phyloP scores from a whole-genome alignment of 2,329 filamentous ascomycete genomes.

The Fusarium dlaminii region DNA sequence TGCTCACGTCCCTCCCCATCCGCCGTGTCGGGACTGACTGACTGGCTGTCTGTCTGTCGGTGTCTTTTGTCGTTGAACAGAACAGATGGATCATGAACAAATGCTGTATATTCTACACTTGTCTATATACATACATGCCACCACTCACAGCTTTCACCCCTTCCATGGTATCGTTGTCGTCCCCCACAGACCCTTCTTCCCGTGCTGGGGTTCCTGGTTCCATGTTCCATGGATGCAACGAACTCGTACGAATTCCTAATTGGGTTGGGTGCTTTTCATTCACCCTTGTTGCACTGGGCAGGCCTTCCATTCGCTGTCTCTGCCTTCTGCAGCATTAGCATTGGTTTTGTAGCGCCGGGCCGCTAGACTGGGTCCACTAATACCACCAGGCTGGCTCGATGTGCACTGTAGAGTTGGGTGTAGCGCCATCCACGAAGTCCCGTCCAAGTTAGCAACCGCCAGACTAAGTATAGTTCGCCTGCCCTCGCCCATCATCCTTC shows the following conservation, averaged over 20 bases:
- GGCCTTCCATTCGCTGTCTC: conserved; percentile 34
- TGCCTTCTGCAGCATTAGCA: conserved; percentile 32
- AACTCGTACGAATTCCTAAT: conserved; percentile 36
- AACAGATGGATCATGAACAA: neutral
- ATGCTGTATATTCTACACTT: neutral
- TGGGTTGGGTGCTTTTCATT: conserved; percentile 19
- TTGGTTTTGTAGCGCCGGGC: conserved; percentile 35
- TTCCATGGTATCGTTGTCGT: conserved; percentile 1
- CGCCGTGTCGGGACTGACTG: conserved; percentile 18
- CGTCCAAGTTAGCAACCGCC: conserved; percentile 34
- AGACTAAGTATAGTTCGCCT: conserved; percentile 39
- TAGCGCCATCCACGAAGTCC: conserved; percentile 27
- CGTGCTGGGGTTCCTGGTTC: conserved; percentile 19
- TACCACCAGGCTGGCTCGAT: conserved; percentile 41
- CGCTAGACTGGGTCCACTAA: conserved; percentile 38
- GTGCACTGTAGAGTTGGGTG: conserved; percentile 27
- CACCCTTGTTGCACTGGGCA: conserved; percentile 14
- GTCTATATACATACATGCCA: neutral
- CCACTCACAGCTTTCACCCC: conserved; percentile 1
- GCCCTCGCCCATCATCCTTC: conserved; percentile 34
- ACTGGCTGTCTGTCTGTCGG: neutral
- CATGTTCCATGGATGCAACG: conserved; percentile 13
- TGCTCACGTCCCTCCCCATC: conserved; percentile 9
- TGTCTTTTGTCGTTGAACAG: neutral
- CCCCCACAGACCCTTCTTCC: conserved; percentile 21